Evolutionary conservation across 495 filamentous ascomycete genomes (phyloP).

Genomic region (Aspergillus steynii): DNA sequence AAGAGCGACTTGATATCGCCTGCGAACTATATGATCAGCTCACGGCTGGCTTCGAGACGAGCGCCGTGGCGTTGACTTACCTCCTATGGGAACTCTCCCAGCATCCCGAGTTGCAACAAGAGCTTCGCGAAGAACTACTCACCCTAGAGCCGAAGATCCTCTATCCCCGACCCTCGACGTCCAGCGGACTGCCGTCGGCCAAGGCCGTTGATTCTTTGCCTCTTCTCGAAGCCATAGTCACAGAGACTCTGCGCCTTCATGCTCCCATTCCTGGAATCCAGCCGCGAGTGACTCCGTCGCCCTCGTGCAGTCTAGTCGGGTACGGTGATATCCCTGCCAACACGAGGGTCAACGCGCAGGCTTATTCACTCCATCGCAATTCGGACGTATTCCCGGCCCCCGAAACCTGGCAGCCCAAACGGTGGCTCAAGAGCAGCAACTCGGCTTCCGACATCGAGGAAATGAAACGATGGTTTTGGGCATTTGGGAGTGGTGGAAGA

Average conservation of each 20-base stretch:
- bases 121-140: conserved; percentile 62
- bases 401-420: conserved; percentile 59
- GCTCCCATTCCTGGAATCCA: conserved; percentile 75
- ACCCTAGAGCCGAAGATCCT: conserved; percentile 44
- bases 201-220: conserved; percentile 71
- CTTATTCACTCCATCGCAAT: conserved; percentile 72
- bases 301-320: conserved; percentile 50
- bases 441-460: conserved; percentile 46
- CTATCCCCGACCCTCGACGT: conserved; percentile 21
- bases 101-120: conserved; percentile 53
- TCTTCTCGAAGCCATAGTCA: conserved; percentile 70
- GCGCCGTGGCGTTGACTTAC: conserved; percentile 72
- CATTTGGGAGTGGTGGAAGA: conserved; percentile 77
- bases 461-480: conserved; percentile 75
- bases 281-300: conserved; percentile 67
- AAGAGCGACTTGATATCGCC: conserved; percentile 55
- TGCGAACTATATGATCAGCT: conserved; percentile 76
- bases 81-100: conserved; percentile 66
- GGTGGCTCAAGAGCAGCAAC: conserved; percentile 56
- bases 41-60: conserved; percentile 77
- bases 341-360: conserved; percentile 67
- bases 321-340: conserved; percentile 60
- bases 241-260: conserved; percentile 74
- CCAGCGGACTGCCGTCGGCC: conserved; percentile 47
- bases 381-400: conserved; percentile 59